Evolutionary conservation across 768 basidiomycete species (phyloP).

Genomic region (Kondoa subrosea): DNA sequence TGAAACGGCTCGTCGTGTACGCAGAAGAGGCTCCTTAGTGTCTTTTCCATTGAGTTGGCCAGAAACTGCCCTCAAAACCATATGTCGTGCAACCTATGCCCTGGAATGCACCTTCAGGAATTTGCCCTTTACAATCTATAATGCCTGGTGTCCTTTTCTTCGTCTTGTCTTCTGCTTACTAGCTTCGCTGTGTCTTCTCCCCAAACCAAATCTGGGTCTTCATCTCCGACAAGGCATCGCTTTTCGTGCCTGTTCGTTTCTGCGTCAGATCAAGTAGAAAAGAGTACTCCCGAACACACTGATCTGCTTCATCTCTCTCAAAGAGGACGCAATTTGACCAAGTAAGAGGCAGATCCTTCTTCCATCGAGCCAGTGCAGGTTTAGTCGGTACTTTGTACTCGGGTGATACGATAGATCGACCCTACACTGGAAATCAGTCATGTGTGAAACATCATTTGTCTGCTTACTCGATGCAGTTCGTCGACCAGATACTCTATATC

Average conservation of each 20-base stretch:
- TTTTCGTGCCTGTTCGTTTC: conserved; percentile 26
- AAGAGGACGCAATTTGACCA: conserved; percentile 76
- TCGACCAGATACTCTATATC: conserved; percentile 74
- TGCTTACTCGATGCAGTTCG: conserved; percentile 48
- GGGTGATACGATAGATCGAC: conserved; percentile 59
- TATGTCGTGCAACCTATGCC: too few species aligned
- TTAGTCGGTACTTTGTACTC: conserved; percentile 48
- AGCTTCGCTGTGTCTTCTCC: conserved; percentile 46
- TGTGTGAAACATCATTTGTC: background rate
- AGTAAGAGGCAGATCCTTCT: conserved; percentile 45
- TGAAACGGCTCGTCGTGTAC: too few species aligned
- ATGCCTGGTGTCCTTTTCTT: conserved; percentile 38
- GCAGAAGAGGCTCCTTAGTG: too few species aligned
- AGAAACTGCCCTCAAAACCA: too few species aligned
- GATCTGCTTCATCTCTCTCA: conserved; percentile 46
- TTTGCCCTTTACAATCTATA: background rate
- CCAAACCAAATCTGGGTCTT: conserved; percentile 48
- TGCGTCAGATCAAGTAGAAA: background rate
- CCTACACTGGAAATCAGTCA: background rate
- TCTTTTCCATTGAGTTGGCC: too few species aligned
- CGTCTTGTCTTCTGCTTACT: conserved; percentile 45
- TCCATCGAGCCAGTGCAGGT: conserved; percentile 70
- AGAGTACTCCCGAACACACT: conserved; percentile 7
- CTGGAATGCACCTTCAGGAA: too few species aligned
- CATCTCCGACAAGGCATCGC: conserved; percentile 31